Base-by-base conservation (phyloP, 2,329 filamentous ascomycete species). In the Hyphodiscus sp. region DNA sequence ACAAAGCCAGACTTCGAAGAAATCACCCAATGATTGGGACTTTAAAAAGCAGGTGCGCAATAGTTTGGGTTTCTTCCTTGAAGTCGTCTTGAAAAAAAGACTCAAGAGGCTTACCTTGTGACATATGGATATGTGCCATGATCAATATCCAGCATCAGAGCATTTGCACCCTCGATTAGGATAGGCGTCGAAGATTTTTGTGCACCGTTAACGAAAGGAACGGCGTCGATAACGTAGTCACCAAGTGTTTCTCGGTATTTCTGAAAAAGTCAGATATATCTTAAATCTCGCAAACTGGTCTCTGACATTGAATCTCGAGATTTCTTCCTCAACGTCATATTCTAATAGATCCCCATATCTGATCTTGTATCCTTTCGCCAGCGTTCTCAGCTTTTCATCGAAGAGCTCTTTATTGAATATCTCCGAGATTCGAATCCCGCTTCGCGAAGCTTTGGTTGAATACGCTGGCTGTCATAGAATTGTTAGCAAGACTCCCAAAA, bases 321-420 rank as follows among this genome's bases (percentile, higher is more conserved):
- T 78, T 71, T 91, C 87, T 33, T 83, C 82, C 61, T 91, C 85
- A 7, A 85, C 76, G 57, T 90, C 82, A 67, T 82, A 81, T 59
- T 81, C 67, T 51, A 86, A 70, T 23, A 87, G 70, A 60, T 86
- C 80, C 8, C 86, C 86, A 62, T 82, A 90, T 49, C 85, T 75
- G 72, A 85, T 83, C 73, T 82, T 77, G 71, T 79, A 87, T n/a
- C 80, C 82, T 6, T 70, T 61, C 9, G 79, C 84, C 47, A 91
- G 71, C 20, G 74, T 71, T 42, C 83, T 76, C 44, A 91, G 71
- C 69, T 86, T 87, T 42, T 70, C 65, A 70, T 89, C 86, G 61
- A 91, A 89, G 8, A 76, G 67, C 42, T 78, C 73, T 66, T 81
- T 76, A 66, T 87, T 74, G 67, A 89, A 89, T 58, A 90, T 74